Evolutionary conservation across 306 rosid genomes (phyloP).

Genomic region (Trifolium repens): DNA sequence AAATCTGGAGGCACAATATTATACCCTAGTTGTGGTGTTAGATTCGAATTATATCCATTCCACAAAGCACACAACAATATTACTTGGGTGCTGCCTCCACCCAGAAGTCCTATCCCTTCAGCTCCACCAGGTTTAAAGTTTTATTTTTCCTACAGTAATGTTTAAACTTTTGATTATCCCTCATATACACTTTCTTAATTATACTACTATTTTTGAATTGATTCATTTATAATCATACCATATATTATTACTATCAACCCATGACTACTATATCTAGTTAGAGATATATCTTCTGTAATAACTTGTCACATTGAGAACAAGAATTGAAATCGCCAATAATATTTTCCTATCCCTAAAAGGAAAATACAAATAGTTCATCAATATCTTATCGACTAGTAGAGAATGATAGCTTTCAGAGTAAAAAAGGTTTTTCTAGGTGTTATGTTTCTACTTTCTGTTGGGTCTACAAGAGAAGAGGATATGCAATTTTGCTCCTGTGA

Average conservation of each 20-base stretch:
- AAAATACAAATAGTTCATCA: background rate
- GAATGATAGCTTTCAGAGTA: background rate
- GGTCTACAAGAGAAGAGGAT: background rate
- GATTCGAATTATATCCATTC: constrained; percentile 23
- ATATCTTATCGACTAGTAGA: background rate
- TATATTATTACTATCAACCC: background rate
- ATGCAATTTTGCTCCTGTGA: background rate
- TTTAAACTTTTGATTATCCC: constrained; percentile 7
- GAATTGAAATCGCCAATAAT: background rate
- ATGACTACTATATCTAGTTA: background rate
- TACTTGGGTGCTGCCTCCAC: background rate
- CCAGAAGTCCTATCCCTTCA: constrained; percentile 16
- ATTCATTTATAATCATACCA: background rate
- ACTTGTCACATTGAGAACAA: background rate
- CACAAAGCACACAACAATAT: background rate
- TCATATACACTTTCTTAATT: background rate
- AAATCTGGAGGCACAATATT: constrained; percentile 20
- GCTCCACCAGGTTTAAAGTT: constrained; percentile 37
- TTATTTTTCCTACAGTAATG: constrained; percentile 3
- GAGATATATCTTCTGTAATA: background rate
- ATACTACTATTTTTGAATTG: background rate
- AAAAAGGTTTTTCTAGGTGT: background rate
- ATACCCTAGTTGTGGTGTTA: constrained; percentile 6
- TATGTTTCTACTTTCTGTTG: background rate
- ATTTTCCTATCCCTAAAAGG: background rate